Evolutionary conservation across 768 basidiomycete genomes (phyloP).

Genomic region (Cystofilobasidium capitatum): DNA sequence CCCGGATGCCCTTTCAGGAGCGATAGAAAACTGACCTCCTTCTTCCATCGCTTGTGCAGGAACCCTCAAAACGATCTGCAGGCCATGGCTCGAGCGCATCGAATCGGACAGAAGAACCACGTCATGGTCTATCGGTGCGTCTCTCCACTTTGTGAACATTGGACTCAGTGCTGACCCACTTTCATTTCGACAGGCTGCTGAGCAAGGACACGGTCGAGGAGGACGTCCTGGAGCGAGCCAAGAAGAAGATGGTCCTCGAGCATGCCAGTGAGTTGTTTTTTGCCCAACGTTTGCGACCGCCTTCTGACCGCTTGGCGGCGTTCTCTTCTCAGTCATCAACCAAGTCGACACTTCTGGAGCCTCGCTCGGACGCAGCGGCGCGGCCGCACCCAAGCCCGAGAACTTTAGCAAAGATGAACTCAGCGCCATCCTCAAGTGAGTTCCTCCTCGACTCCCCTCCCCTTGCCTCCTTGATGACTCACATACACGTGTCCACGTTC

Average conservation of each 20-base stretch:
- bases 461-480: neutral
- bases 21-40: slow-evolving; percentile 47
- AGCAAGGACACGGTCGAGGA: slow-evolving; percentile 99
- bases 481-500: neutral
- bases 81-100: slow-evolving; percentile 98
- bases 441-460: neutral
- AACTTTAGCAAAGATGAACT: slow-evolving; percentile 92
- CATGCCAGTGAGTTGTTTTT: slow-evolving; percentile 74
- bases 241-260: slow-evolving; percentile 99
- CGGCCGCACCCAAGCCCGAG: slow-evolving; percentile 50
- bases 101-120: slow-evolving; percentile 97
- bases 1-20: neutral
- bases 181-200: slow-evolving; percentile 46
- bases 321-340: slow-evolving; percentile 70
- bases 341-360: slow-evolving; percentile 99
- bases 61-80: slow-evolving; percentile 94
- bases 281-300: neutral
- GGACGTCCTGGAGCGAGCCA: slow-evolving; percentile 92
- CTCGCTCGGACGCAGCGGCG: slow-evolving; percentile 53
- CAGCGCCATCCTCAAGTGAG: slow-evolving; percentile 76
- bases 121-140: slow-evolving; percentile 79
- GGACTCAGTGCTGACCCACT: no score
- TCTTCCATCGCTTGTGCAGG: slow-evolving; percentile 34
- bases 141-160: neutral
- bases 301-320: neutral